These are phyloP conservation scores for Mrakiaceae sp. DNA, from an alignment of 1,284 basidiomycete species.

Conservation along the genomic window DNA sequence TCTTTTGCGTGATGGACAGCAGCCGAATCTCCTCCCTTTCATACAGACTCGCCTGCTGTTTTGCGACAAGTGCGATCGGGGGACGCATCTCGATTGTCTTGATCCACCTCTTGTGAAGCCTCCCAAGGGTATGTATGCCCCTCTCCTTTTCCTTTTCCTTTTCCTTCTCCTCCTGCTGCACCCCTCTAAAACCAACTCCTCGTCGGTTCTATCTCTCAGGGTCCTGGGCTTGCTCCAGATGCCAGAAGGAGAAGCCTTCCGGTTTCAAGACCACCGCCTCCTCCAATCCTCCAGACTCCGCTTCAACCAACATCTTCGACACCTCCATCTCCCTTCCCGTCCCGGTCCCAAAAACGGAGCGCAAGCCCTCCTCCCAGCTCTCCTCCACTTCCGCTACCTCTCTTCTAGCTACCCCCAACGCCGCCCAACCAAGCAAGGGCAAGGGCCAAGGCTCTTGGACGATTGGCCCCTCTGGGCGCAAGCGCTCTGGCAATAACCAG, in stretches of 20 bases:
- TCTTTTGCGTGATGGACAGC: constrained; percentile 15
- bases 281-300: too few species aligned
- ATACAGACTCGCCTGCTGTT: constrained; percentile 68
- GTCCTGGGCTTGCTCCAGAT: neutral
- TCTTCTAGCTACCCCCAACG: too few species aligned
- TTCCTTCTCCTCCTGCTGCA: constrained; percentile 6
- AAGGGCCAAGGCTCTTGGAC: too few species aligned
- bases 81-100: constrained; percentile 87
- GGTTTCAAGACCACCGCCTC: neutral
- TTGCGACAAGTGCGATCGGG: constrained; percentile 90
- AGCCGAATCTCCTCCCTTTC: constrained; percentile 19
- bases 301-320: too few species aligned
- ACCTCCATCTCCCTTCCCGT: too few species aligned
- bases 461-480: too few species aligned
- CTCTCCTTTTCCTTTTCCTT: constrained; percentile 46
- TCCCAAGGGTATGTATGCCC: constrained; percentile 66
- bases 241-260: neutral
- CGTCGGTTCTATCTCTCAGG: neutral
- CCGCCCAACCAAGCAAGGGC: too few species aligned
- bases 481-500: too few species aligned
- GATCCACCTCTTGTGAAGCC: constrained; percentile 55
- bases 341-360: too few species aligned
- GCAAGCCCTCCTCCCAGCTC: too few species aligned
- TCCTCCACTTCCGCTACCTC: too few species aligned
- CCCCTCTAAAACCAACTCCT: neutral